Evolutionary conservation across 306 rosid genomes (phyloP).

Genomic region (Fragaria ananassa): DNA sequence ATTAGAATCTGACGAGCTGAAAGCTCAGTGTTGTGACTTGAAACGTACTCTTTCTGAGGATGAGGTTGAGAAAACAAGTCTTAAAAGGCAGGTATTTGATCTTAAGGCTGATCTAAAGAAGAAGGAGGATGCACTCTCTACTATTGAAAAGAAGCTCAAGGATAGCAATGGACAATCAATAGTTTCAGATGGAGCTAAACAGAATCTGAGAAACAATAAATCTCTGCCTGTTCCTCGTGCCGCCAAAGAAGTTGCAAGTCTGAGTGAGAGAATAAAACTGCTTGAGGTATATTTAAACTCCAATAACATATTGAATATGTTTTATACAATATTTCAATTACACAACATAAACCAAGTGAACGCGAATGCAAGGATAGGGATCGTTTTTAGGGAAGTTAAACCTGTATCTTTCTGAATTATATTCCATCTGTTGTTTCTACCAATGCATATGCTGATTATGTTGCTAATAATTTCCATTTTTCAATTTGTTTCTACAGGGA

Average conservation of each 20-base stretch:
- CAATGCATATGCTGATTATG: not conserved
- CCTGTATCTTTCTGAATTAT: not conserved
- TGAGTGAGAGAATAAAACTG: constrained; percentile 64
- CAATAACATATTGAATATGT: constrained; percentile 9
- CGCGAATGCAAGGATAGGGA: constrained; percentile 6
- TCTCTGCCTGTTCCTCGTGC: constrained; percentile 38
- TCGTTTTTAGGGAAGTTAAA: not conserved
- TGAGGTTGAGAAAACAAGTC: constrained; percentile 69
- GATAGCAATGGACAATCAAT: constrained; percentile 42
- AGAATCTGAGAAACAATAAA: constrained; percentile 40
- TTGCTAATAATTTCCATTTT: not conserved
- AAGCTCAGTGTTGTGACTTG: constrained; percentile 53
- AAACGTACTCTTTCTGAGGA: constrained; percentile 52
- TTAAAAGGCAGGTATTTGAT: constrained; percentile 58
- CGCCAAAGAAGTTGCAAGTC: constrained; percentile 57
- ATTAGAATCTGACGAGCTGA: constrained; percentile 58
- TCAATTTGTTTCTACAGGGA: constrained; percentile 42
- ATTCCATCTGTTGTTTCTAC: not conserved
- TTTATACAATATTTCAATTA: constrained; percentile 11
- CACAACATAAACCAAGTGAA: constrained; percentile 14
- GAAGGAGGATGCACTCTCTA: constrained; percentile 55
- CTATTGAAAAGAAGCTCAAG: constrained; percentile 57
- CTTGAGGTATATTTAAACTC: constrained; percentile 69
- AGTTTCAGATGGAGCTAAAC: constrained; percentile 43
- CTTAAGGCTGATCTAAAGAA: constrained; percentile 62